These are phyloP conservation scores for Leptographium wingfieldii DNA, from an alignment of 2,329 filamentous ascomycete genomes.

Conservation along the genomic window DNA sequence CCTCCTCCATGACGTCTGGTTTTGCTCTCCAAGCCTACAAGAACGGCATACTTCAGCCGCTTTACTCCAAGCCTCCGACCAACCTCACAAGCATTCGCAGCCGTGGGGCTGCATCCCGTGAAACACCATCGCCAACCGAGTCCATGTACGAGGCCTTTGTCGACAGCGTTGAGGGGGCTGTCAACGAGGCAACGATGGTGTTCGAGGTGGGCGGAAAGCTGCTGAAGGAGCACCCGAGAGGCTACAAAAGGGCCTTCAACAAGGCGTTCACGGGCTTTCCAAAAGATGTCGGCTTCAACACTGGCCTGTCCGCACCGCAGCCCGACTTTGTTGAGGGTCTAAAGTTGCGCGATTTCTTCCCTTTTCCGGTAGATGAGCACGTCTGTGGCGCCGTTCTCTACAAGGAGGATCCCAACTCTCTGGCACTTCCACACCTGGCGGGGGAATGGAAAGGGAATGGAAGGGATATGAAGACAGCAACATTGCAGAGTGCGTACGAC, in stretches of 20 bases:
- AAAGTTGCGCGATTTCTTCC: background rate
- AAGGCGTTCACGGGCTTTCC: background rate
- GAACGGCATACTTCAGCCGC: background rate
- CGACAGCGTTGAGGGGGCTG: background rate
- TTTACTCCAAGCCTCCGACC: background rate
- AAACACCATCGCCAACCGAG: background rate
- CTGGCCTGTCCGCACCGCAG: background rate
- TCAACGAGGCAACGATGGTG: background rate
- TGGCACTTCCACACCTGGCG: conserved; percentile 17
- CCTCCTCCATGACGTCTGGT: background rate
- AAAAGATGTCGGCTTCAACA: background rate
- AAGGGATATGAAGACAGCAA: conserved; percentile 10
- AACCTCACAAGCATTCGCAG: background rate
- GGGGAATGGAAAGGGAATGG: conserved; percentile 15
- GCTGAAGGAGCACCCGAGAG: background rate
- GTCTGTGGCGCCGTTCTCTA: conserved; percentile 10
- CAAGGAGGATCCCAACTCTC: conserved; percentile 10
- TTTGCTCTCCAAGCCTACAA: background rate
- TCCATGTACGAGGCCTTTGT: background rate
- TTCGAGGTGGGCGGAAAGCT: background rate
- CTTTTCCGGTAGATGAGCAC: background rate
- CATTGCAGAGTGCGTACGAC: conserved; percentile 13
- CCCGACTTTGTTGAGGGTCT: background rate
- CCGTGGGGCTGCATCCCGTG: background rate
- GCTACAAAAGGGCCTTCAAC: background rate